Conservation (phyloP, 139 green algal species). For the Micromonas commoda region DNA sequence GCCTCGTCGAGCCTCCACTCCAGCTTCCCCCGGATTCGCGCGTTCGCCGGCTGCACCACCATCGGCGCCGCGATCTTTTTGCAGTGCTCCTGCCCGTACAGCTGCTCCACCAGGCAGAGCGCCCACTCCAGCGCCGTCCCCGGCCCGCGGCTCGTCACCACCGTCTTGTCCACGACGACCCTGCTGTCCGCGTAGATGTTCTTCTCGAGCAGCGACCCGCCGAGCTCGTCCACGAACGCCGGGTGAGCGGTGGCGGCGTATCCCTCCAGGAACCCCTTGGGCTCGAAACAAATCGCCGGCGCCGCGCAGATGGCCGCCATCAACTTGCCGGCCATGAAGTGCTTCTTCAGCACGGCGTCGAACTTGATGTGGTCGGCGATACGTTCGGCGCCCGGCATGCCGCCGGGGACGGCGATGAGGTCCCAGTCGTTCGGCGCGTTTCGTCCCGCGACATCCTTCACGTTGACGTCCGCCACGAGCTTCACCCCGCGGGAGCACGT, state of each 20-base stretch:
- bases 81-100: slow-evolving; percentile 79
- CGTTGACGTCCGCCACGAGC: slow-evolving; percentile 66
- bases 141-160: slow-evolving; percentile 78
- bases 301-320: slow-evolving; percentile 90
- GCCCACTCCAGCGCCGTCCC: slow-evolving; percentile 94
- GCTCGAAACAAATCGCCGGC: slow-evolving; percentile 79
- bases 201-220: slow-evolving; percentile 24
- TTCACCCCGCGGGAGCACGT: slow-evolving; percentile 56
- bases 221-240: slow-evolving; percentile 55
- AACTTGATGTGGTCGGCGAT: slow-evolving; percentile 66
- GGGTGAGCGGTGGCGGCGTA: slow-evolving; percentile 75
- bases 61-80: slow-evolving; percentile 82
- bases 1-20: neutral
- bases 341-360: slow-evolving; percentile 49
- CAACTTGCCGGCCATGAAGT: slow-evolving; percentile 39
- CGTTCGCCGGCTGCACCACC: slow-evolving; percentile 57
- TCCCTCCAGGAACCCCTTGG: slow-evolving; percentile 62
- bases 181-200: slow-evolving; percentile 53
- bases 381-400: slow-evolving; percentile 86
- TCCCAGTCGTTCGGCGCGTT: slow-evolving; percentile 53
- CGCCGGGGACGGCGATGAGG: slow-evolving; percentile 79
- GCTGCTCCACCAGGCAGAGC: slow-evolving; percentile 73
- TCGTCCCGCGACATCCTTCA: slow-evolving; percentile 19
- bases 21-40: neutral
- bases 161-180: slow-evolving; percentile 78